These are phyloP conservation scores for Avena sativa DNA, from an alignment of 176 grass and related monocot genomes.

Conservation along the genomic window DNA sequence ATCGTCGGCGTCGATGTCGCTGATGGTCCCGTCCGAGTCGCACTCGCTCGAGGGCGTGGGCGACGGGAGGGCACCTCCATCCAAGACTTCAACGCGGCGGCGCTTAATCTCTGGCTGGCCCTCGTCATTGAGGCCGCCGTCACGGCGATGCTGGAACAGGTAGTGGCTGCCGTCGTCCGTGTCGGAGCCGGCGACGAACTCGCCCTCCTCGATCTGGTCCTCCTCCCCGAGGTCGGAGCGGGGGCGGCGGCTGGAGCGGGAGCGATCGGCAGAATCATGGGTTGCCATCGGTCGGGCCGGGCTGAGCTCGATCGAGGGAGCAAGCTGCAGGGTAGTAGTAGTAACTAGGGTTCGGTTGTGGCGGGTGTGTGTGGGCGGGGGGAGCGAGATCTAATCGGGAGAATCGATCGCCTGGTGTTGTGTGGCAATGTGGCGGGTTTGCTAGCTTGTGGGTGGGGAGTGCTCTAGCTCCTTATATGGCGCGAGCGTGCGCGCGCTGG, in stretches of 20 bases:
- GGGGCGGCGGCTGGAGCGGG: background rate
- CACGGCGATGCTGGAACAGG: background rate
- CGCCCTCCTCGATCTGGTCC: slow-evolving; percentile 32
- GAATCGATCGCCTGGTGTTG: background rate
- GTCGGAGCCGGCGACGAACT: slow-evolving; percentile 25
- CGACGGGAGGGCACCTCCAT: background rate
- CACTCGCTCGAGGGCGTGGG: background rate
- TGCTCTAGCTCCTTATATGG: background rate
- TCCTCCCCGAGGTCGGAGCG: background rate
- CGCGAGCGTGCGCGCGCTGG: too few relatives aligned
- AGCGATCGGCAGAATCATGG: background rate
- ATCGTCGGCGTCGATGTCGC: slow-evolving; percentile 3
- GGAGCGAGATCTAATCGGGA: background rate
- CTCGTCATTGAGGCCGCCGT: background rate
- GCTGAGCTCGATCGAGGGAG: background rate
- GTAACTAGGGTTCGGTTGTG: background rate
- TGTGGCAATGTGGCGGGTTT: background rate
- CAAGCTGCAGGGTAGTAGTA: too few relatives aligned
- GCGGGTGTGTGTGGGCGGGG: background rate
- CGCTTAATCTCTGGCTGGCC: background rate
- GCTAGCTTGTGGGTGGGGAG: background rate
- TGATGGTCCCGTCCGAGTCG: slow-evolving; percentile 14
- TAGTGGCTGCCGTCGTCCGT: background rate
- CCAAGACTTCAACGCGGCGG: background rate
- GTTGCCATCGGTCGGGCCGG: background rate